Evolutionary conservation across 352 stramenopile species (phyloP), one percentile per base, ranked within the genome.

Genomic region (Labyrinthula sp.): DNA sequence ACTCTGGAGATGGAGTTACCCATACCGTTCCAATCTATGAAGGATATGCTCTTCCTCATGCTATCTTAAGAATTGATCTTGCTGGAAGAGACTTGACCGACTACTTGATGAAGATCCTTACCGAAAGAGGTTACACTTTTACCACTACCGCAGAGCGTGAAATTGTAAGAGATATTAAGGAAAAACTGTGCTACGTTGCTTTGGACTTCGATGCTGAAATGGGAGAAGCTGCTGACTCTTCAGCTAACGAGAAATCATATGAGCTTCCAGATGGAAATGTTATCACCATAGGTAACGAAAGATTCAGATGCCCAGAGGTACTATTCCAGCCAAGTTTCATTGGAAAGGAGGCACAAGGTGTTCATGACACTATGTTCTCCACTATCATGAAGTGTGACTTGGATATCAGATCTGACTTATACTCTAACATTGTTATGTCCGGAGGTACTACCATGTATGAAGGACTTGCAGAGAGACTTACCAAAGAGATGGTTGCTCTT

Each of bases 341-440:
- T 39, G 73, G 75, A 41, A 76, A 71, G 21, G 75, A 83, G 61
- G 58, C 62, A 28, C 58, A 50, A 22, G 76, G 75, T 30, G 67
- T 88, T 24, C 76, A 82, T 54, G 73, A 81, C 47, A 79, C 72
- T 56, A 62, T 81, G 26, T 72, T 82, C 41, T 70, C 89, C 48
- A 75, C 79, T 25, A 92, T 95, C 58, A 91, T 92, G 75, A 91
- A 89, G 66, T 93, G 79, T 62, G 83, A 94, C 61, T 74, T 93
- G 58, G 86, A 96, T 54, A 75, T 93, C 54, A 75, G 86, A 8
- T 82, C 79, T 56, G 83, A 79, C 52, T 66, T 92, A 22, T 89
- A 82, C 56, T 75, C 64, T 34, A 83, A 89, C 57, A 82, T 92
- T 47, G 79, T 91, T 28, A 60, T 91, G 10, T 86, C 75, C 7